Conservation (phyloP, 805 yeast genomes). For the Sungouiozyma ichnusensis region DNA sequence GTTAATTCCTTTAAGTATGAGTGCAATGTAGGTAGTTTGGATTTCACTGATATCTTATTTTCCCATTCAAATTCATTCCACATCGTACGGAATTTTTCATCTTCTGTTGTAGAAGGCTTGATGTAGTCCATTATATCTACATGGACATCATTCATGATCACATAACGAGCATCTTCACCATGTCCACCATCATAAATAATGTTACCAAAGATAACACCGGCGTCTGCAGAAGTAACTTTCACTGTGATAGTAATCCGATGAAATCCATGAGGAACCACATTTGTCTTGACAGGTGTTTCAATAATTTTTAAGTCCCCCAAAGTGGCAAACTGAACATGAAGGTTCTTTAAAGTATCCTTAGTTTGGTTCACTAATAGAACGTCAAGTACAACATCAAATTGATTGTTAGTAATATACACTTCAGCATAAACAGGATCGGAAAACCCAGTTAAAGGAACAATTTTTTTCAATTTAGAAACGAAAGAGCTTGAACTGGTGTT, state of each 20-base stretch:
- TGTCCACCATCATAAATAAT: slow-evolving; percentile 94
- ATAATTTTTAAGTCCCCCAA: slow-evolving; percentile 92
- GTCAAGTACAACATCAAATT: slow-evolving; percentile 90
- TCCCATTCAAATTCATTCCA: slow-evolving; percentile 99
- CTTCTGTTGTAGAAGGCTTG: slow-evolving; percentile 86
- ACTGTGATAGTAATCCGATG: slow-evolving; percentile 80
- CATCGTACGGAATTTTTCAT: slow-evolving; percentile 87
- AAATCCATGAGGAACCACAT: slow-evolving; percentile 96
- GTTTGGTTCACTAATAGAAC: slow-evolving; percentile 94
- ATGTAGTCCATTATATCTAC: slow-evolving; percentile 96
- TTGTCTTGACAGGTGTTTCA: slow-evolving; percentile 80
- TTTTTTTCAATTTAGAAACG: slow-evolving; percentile 73
- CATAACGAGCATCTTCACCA: slow-evolving; percentile 80
- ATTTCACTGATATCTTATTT: slow-evolving; percentile 84
- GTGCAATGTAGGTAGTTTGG: slow-evolving; percentile 54
- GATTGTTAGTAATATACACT: slow-evolving; percentile 92
- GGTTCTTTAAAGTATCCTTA: slow-evolving; percentile 74
- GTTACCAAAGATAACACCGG: slow-evolving; percentile 96
- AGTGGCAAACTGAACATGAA: slow-evolving; percentile 91
- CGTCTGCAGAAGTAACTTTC: slow-evolving; percentile 93
- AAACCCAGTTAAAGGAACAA: slow-evolving; percentile 93
- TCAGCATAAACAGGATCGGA: slow-evolving; percentile 97
- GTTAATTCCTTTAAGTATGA: slow-evolving; percentile 63
- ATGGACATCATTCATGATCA: slow-evolving; percentile 87
- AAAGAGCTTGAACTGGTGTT: slow-evolving; percentile 45